These are phyloP conservation scores for Diaporthe helianthi DNA, from an alignment of 2,329 filamentous ascomycete genomes.

Conservation along the genomic window DNA sequence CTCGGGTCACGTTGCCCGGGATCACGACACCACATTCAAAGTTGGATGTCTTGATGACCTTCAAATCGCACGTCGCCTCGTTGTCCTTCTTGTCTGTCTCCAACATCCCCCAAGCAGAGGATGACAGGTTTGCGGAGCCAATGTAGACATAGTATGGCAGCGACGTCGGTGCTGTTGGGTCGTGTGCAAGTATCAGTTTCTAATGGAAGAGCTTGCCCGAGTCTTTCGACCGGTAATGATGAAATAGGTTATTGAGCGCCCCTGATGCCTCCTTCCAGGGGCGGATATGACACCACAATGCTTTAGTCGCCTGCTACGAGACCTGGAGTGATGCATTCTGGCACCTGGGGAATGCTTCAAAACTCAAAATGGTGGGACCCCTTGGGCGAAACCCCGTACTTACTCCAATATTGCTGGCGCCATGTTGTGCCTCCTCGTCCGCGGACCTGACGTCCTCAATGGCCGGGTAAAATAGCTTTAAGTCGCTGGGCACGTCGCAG, in stretches of 20 bases:
- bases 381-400: not conserved
- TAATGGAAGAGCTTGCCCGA: conserved; percentile 39
- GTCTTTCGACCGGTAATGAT: conserved; percentile 40
- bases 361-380: not conserved
- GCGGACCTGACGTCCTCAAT: conserved; percentile 36
- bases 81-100: conserved; percentile 38
- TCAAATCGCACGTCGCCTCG: conserved; percentile 36
- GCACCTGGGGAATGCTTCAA: not conserved
- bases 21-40: conserved; percentile 40
- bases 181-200: conserved; percentile 38
- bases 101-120: conserved; percentile 39
- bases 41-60: conserved; percentile 38
- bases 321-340: not conserved
- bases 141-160: conserved; percentile 39
- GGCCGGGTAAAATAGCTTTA: conserved; percentile 40
- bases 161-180: conserved; percentile 22
- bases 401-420: conserved; percentile 37
- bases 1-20: conserved; percentile 36
- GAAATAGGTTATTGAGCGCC: conserved; percentile 37
- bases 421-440: conserved; percentile 33
- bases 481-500: conserved; percentile 27
- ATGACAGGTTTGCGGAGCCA: conserved; percentile 40
- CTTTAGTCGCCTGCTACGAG: not conserved
- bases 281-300: conserved; percentile 35
- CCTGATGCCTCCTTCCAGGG: conserved; percentile 36